Base-by-base conservation (phyloP, 345 rosid species). In the Schrenkiella parvula region DNA sequence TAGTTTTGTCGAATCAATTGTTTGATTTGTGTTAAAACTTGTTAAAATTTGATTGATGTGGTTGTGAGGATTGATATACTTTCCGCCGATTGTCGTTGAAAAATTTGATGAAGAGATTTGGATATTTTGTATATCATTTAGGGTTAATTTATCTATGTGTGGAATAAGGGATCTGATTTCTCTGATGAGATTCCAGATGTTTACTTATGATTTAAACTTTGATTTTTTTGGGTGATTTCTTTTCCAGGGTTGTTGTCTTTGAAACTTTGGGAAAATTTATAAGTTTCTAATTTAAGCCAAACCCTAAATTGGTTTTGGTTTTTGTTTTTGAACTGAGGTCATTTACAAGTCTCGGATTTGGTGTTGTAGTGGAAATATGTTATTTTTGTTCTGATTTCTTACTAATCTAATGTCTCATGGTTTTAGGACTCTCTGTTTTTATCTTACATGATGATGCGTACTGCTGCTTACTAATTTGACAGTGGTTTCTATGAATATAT, bases 281-380 rank as follows among this genome's bases (percentile, higher is more conserved):
- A 56, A 31, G 1, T 44, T 54, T 66, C 65, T 55, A 44, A 62
- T 62, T 61, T 54, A 26, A 62, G 70, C 55, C 55, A 64, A 60
- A 28, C 2, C 21, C 6, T 71, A 7, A 12, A 15, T 13, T 38
- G 61, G 54, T 18, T n/a, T n/a, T n/a, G n/a, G n/a, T n/a, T n/a
- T n/a, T n/a, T n/a, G n/a, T n/a, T n/a, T n/a, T n/a, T n/a, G n/a
- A n/a, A n/a, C n/a, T n/a, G n/a, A n/a, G n/a, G n/a, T n/a, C n/a
- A n/a, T n/a, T n/a, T n/a, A n/a, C n/a, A n/a, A n/a, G n/a, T 66
- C n/a, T 11, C 15, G 1, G 50, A 5, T 41, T 54, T 9, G 13
- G 26, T 57, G 1, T 69, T 21, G 25, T 56, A 59, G 21, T 56
- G 8, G 5, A 43, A 55, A 23, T 39, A 52, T 51, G 23, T 11